Evolutionary conservation across 352 stramenopile species (phyloP).

Genomic region (Globisporangium paddicum): DNA sequence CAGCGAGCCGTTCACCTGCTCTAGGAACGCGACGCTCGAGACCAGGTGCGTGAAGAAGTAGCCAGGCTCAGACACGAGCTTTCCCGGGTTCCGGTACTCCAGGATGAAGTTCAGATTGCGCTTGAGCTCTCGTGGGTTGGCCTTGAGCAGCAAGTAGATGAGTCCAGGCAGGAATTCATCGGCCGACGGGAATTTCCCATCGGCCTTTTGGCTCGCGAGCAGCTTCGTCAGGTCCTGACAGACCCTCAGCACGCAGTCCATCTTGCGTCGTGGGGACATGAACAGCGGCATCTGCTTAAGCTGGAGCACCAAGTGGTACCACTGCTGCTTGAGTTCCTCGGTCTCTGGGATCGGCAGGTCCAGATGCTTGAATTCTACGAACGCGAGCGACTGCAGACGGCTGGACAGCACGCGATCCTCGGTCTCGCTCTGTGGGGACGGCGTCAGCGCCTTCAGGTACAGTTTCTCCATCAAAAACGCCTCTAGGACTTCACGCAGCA

Average conservation of each 20-base stretch:
- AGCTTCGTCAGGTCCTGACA: conserved; percentile 73
- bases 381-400: conserved; percentile 69
- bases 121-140: conserved; percentile 81
- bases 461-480: conserved; percentile 91
- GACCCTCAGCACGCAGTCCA: conserved; percentile 72
- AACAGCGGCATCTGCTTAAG: conserved; percentile 42
- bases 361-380: conserved; percentile 83
- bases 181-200: conserved; percentile 66
- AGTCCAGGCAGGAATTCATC: conserved; percentile 91
- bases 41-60: conserved; percentile 93
- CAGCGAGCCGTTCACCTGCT: conserved; percentile 62
- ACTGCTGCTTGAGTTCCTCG: conserved; percentile 29
- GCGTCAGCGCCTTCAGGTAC: conserved; percentile 61
- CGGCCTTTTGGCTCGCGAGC: conserved; percentile 34
- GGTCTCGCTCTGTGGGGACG: conserved; percentile 25
- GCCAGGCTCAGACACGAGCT: conserved; percentile 84
- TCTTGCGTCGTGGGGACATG: conserved; percentile 78
- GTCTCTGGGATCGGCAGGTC: conserved; percentile 58
- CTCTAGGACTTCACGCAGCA: conserved; percentile 75
- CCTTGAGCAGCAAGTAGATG: conserved; percentile 88
- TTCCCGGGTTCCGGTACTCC: conserved; percentile 60
- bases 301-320: conserved; percentile 37
- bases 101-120: conserved; percentile 87
- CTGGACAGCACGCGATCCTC: conserved; percentile 58
- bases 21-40: conserved; percentile 74